Conservation (phyloP, 805 yeast species). For the Spathaspora sp. region DNA sequence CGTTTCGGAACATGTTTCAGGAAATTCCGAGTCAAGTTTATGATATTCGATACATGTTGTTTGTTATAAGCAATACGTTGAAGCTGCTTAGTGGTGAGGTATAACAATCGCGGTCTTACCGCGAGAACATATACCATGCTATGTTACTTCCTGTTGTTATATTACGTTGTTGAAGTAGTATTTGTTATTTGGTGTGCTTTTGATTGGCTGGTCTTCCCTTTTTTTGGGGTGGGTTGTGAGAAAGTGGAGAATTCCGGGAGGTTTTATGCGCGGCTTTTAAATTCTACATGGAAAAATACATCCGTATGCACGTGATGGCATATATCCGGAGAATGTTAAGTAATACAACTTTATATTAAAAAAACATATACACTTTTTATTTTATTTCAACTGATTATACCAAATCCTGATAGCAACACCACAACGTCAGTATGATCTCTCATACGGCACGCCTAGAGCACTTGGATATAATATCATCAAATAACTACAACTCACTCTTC, state of each 20-base stretch:
- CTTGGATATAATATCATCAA: slow-evolving; percentile 31
- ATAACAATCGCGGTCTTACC: slow-evolving; percentile 16
- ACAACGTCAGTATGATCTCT: slow-evolving; percentile 47
- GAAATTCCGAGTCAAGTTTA: not conserved
- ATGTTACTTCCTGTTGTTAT: too few relatives aligned
- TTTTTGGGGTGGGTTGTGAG: not conserved
- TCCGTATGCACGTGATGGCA: not conserved
- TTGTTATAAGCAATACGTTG: slow-evolving; percentile 7
- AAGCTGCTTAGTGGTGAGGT: slow-evolving; percentile 14
- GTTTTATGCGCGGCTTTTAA: not conserved
- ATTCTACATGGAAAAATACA: too few relatives aligned
- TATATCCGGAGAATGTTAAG: not conserved
- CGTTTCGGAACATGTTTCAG: slow-evolving; percentile 1
- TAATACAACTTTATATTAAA: not conserved
- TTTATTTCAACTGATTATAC: slow-evolving; percentile 7
- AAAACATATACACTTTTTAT: not conserved
- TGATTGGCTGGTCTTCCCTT: not conserved
- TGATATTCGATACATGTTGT: slow-evolving; percentile 5
- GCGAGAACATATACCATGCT: slow-evolving; percentile 16
- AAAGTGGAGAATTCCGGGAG: not conserved
- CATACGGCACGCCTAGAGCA: slow-evolving; percentile 64
- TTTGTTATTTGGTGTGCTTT: not conserved
- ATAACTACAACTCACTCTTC: not conserved
- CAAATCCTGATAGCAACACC: slow-evolving; percentile 57
- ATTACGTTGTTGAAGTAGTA: not conserved